These are phyloP conservation scores for Schizosaccharomyces octosporus DNA, from an alignment of 805 yeast genomes.

Conservation along the genomic window DNA sequence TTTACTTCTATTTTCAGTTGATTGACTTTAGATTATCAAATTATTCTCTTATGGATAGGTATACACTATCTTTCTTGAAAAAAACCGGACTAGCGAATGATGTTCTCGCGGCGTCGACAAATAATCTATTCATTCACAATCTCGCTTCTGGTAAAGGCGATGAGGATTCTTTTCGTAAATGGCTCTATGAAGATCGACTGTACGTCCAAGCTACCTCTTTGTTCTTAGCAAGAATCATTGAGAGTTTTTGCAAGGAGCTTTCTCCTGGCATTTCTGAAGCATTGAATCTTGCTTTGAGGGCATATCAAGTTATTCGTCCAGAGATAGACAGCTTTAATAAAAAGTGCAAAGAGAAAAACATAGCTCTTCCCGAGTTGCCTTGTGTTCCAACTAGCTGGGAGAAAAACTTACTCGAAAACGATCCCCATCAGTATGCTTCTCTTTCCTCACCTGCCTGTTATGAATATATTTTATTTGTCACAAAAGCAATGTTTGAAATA, in stretches of 20 bases:
- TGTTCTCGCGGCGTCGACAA: background rate
- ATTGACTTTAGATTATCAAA: no score
- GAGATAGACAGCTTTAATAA: background rate
- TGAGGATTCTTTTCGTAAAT: background rate
- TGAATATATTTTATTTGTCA: background rate
- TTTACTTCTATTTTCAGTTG: no score
- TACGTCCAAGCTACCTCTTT: background rate
- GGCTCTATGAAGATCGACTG: background rate
- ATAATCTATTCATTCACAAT: background rate
- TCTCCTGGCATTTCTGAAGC: background rate
- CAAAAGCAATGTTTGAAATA: background rate
- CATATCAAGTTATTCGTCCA: background rate
- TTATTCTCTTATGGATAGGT: background rate
- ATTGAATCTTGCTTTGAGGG: background rate
- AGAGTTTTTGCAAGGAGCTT: background rate
- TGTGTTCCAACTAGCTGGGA: background rate
- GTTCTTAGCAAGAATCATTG: background rate
- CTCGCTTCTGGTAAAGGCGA: background rate
- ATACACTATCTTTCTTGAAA: background rate
- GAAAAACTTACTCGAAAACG: background rate
- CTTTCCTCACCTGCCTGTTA: background rate
- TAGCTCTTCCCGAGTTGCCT: background rate
- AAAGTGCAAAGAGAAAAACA: background rate
- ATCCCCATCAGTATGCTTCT: background rate
- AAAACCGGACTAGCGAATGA: background rate